phyloP scores from a whole-genome alignment of 78 protist species.

The Speleostelium caveatum region DNA sequence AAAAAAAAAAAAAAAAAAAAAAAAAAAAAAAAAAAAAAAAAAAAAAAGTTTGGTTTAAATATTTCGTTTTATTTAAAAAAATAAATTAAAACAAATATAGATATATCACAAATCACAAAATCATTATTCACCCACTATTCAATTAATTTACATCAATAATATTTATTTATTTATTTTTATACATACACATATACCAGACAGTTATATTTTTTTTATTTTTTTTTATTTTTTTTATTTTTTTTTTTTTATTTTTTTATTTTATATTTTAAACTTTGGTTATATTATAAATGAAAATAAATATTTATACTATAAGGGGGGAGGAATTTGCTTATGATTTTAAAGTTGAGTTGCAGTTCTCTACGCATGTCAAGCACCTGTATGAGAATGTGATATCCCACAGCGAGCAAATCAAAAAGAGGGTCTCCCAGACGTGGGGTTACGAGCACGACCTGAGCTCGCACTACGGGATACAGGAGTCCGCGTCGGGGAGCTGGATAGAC shows the following conservation, averaged over 20 bases:
- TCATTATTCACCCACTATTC: too few relatives aligned
- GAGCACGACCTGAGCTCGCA: slow-evolving; percentile 3
- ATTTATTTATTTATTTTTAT: too few relatives aligned
- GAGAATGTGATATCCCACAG: slow-evolving; percentile 15
- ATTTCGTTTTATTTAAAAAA: too few relatives aligned
- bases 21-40: neutral
- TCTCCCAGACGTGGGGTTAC: neutral
- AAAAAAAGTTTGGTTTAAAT: neutral
- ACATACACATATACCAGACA: too few relatives aligned
- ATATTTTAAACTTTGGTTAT: too few relatives aligned
- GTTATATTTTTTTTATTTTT: too few relatives aligned
- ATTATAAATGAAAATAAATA: slow-evolving; percentile 25
- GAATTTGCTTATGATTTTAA: slow-evolving; percentile 56
- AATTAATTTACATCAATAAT: too few relatives aligned
- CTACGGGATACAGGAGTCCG: slow-evolving; percentile 47
- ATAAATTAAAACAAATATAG: too few relatives aligned
- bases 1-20: neutral
- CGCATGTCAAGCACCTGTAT: slow-evolving; percentile 45
- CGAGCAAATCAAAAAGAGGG: neutral
- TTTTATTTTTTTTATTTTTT: too few relatives aligned
- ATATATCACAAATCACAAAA: too few relatives aligned
- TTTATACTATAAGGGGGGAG: slow-evolving; percentile 37
- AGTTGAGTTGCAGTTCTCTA: slow-evolving; percentile 3
- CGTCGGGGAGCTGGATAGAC: slow-evolving; percentile 46
- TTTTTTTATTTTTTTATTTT: too few relatives aligned